phyloP scores from a whole-genome alignment of 768 basidiomycete genomes.

The Naganishia antarctica region DNA sequence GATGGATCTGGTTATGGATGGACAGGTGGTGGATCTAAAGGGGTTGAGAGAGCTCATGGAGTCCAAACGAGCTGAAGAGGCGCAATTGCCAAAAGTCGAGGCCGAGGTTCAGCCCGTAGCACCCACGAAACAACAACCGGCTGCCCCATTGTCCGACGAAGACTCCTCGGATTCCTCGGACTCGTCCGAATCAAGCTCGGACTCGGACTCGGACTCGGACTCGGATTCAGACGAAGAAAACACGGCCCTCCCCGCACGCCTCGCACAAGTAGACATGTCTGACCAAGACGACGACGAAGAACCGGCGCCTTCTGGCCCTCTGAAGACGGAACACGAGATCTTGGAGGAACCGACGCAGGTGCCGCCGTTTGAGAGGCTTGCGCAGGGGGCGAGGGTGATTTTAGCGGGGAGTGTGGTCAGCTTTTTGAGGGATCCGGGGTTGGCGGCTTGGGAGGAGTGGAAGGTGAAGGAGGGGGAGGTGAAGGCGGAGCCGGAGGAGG shows the following conservation, averaged over 20 bases:
- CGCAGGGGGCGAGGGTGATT: conserved; percentile 35
- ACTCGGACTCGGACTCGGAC: conserved; percentile 27
- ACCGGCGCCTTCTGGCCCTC: conserved; percentile 36
- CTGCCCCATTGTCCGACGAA: conserved; percentile 22
- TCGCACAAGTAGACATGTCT: conserved; percentile 19
- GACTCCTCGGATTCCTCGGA: conserved; percentile 28
- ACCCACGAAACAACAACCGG: too few relatives aligned
- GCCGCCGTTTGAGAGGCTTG: conserved; percentile 38
- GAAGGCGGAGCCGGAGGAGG: conserved; percentile 9
- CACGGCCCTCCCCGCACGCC: conserved; percentile 3
- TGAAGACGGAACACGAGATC: conserved; percentile 36
- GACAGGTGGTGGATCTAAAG: neutral
- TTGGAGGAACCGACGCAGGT: conserved; percentile 37
- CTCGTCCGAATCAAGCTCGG: too few relatives aligned
- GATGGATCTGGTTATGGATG: conserved; percentile 24
- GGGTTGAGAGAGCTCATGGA: conserved; percentile 4
- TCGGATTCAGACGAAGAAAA: conserved; percentile 17
- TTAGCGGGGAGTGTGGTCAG: conserved; percentile 46
- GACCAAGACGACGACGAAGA: conserved; percentile 11
- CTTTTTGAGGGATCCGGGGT: conserved; percentile 44
- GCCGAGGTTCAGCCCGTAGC: neutral
- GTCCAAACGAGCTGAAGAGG: neutral
- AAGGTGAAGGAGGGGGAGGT: conserved; percentile 21
- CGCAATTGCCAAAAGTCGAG: neutral
- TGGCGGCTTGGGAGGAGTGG: conserved; percentile 35